These are phyloP conservation scores for Quercus tomentella DNA, from an alignment of 331 rosid genomes.

Conservation along the genomic window DNA sequence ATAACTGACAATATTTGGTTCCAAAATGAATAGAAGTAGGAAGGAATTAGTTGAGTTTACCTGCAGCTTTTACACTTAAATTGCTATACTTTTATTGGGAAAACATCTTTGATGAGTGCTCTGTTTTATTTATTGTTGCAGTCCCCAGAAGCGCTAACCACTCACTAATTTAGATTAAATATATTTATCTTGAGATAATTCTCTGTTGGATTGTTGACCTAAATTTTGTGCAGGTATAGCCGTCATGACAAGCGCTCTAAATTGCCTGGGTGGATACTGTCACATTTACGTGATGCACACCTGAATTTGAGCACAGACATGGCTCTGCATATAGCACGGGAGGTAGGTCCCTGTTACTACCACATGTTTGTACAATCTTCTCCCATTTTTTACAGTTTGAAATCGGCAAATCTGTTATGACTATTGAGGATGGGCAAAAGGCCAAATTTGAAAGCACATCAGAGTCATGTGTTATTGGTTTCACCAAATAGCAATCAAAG, in stretches of 20 bases:
- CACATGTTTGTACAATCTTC: neutral
- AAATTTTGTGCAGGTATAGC: slow-evolving; percentile 61
- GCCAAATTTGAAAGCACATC: neutral
- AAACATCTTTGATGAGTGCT: neutral
- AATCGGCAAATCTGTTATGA: neutral
- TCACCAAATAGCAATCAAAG: neutral
- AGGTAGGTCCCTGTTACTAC: slow-evolving; percentile 43
- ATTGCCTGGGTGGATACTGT: slow-evolving; percentile 93
- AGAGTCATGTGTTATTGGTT: neutral
- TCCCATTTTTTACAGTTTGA: neutral
- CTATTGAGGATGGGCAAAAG: neutral
- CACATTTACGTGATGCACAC: slow-evolving; percentile 91
- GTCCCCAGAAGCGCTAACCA: neutral
- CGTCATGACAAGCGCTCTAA: slow-evolving; percentile 98
- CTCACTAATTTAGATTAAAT: neutral
- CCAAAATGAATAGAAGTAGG: neutral
- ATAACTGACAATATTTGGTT: neutral
- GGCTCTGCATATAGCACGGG: slow-evolving; percentile 90
- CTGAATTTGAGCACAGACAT: slow-evolving; percentile 98
- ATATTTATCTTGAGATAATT: neutral
- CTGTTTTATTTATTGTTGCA: neutral
- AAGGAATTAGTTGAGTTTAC: neutral
- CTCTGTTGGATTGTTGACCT: slow-evolving; percentile 1
- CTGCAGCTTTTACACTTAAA: neutral
- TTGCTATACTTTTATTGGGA: neutral